phyloP scores from a whole-genome alignment of 225 moss, liverwort and hornwort species.

The Thuidium tamariscinum region DNA sequence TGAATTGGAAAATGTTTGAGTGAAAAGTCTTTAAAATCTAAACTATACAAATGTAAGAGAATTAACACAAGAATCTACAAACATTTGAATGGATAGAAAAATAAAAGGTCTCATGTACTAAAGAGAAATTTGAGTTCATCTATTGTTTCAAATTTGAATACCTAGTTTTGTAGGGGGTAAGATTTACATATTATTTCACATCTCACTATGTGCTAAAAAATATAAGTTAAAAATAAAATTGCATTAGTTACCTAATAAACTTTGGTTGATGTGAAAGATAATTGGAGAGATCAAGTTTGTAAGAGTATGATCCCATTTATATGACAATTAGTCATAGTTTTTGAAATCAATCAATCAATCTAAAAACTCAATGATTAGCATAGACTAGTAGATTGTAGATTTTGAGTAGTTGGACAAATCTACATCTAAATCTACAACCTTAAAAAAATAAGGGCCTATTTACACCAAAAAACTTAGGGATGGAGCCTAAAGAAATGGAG shows the following conservation, averaged over 20 bases:
- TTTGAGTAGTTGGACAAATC: rapidly evolving
- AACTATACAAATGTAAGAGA: no score
- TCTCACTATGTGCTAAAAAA: background rate
- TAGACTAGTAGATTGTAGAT: no score
- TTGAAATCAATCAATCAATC: background rate
- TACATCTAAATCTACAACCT: no score
- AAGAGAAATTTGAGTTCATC: background rate
- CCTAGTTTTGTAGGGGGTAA: rapidly evolving
- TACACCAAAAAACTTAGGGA: no score
- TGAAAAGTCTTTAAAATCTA: background rate
- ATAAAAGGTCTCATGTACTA: background rate
- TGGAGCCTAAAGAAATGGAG: no score
- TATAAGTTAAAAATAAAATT: background rate
- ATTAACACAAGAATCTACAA: background rate
- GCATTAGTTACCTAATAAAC: no score
- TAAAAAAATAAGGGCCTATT: no score
- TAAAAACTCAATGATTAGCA: background rate
- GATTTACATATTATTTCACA: background rate
- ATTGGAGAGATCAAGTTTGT: background rate
- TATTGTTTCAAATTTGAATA: background rate
- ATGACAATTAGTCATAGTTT: background rate
- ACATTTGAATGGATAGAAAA: no score
- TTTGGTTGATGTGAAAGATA: background rate
- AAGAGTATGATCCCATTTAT: background rate
- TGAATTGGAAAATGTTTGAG: no score